Evolutionary conservation across 2,329 filamentous ascomycete genomes (phyloP).

Genomic region (Aspergillus sp.): DNA sequence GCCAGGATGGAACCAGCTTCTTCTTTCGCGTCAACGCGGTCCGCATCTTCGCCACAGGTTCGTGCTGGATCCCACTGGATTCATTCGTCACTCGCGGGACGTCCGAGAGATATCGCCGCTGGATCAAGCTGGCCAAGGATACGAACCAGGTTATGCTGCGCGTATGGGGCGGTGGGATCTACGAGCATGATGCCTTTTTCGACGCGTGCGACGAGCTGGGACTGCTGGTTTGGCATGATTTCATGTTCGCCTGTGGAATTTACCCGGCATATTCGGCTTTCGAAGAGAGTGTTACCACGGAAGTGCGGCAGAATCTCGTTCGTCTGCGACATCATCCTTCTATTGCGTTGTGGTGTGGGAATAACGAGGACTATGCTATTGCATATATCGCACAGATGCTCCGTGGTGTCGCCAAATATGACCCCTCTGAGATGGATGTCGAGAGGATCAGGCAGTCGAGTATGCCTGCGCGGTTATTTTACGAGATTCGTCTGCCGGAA

Average conservation of each 20-base stretch:
- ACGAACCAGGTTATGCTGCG: constrained; percentile 66
- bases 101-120: constrained; percentile 59
- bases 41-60: constrained; percentile 67
- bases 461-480: constrained; percentile 91
- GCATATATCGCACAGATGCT: not conserved
- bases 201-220: constrained; percentile 77
- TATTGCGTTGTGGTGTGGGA: constrained; percentile 86
- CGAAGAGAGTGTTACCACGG: constrained; percentile 65
- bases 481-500: constrained; percentile 83
- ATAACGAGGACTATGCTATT: constrained; percentile 81
- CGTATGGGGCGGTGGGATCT: constrained; percentile 78
- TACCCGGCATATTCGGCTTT: constrained; percentile 71
- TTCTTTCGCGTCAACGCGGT: constrained; percentile 68
- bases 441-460: constrained; percentile 63
- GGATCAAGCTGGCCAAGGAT: constrained; percentile 63
- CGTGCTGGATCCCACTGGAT: constrained; percentile 69
- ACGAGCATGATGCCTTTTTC: constrained; percentile 75
- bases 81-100: constrained; percentile 62
- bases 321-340: constrained; percentile 82
- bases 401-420: constrained; percentile 60
- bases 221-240: constrained; percentile 86
- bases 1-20: constrained; percentile 64
- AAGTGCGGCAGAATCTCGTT: constrained; percentile 69
- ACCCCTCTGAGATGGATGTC: constrained; percentile 74
- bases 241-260: constrained; percentile 78